Evolutionary conservation across 1,139 yeast species (phyloP).

Genomic region (Kluyveromyces sp.): DNA sequence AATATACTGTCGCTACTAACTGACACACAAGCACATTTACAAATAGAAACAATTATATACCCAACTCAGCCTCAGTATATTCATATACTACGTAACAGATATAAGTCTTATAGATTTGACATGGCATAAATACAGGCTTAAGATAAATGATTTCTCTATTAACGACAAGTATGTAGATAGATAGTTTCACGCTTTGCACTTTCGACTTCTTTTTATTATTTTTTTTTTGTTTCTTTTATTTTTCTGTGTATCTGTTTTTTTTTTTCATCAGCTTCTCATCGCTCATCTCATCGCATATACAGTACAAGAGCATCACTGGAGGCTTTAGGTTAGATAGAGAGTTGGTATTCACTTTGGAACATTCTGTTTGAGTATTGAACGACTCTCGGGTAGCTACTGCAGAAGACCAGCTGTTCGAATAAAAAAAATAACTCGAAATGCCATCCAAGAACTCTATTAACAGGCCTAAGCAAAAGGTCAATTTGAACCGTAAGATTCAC

Average conservation of each 20-base stretch:
- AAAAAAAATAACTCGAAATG: slow-evolving; percentile 34
- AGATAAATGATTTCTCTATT: too few relatives aligned
- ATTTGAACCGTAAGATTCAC: slow-evolving; percentile 46
- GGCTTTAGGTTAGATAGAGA: neutral
- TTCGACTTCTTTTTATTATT: neutral
- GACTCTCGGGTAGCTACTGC: too few relatives aligned
- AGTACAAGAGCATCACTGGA: neutral
- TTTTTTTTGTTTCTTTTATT: neutral
- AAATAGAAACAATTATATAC: too few relatives aligned
- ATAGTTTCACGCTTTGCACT: neutral
- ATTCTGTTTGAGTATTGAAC: too few relatives aligned
- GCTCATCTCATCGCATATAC: slow-evolving; percentile 7
- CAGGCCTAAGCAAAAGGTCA: slow-evolving; percentile 62
- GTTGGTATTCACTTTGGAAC: neutral
- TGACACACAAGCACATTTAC: too few relatives aligned
- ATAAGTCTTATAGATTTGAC: too few relatives aligned
- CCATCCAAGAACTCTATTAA: slow-evolving; percentile 75
- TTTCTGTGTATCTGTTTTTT: neutral
- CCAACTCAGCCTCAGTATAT: too few relatives aligned
- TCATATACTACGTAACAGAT: too few relatives aligned
- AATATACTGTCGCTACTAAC: too few relatives aligned
- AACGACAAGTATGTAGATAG: too few relatives aligned
- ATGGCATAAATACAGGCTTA: too few relatives aligned
- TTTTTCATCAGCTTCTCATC: slow-evolving; percentile 1
- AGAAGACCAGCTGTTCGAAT: too few relatives aligned